Evolutionary conservation across 164 flowering plant species (phyloP).

Genomic region (Houttuynia cordata): DNA sequence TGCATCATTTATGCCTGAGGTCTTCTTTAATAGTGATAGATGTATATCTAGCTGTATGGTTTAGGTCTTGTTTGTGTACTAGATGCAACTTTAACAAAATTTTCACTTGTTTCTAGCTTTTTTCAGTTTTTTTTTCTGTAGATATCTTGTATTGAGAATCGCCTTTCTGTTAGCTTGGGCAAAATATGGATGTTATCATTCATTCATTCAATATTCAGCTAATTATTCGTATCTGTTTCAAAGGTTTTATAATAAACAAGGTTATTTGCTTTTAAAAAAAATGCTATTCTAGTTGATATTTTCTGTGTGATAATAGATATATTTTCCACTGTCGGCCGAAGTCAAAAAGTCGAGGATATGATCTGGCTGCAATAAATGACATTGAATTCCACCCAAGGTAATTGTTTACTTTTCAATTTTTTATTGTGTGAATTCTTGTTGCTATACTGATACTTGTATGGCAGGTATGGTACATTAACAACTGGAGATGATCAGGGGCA

Average conservation of each 20-base stretch:
- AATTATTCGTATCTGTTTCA: no score
- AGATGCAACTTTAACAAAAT: no score
- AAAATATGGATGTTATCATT: no score
- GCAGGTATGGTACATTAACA: constrained; percentile 39
- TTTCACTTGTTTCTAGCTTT: no score
- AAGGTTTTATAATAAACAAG: not conserved
- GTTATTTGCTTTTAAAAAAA: not conserved
- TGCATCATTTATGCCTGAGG: no score
- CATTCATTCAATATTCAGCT: no score
- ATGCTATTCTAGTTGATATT: not conserved
- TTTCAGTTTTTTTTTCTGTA: no score
- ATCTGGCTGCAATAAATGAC: constrained; percentile 68
- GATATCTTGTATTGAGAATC: no score
- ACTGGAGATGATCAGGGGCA: constrained; percentile 81
- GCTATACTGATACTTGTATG: constrained; percentile 5
- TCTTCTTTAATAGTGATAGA: no score
- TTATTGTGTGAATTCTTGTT: not conserved
- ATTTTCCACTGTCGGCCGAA: constrained; percentile 70
- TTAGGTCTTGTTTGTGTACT: no score
- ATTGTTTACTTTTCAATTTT: constrained; percentile 10
- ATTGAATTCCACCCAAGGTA: constrained; percentile 73
- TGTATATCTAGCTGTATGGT: no score
- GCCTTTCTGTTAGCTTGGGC: no score
- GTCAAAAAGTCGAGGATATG: constrained; percentile 20
- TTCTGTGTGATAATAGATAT: constrained; percentile 40